Conservation (phyloP, 1,284 basidiomycete species). For the Trichosporon inkin region DNA sequence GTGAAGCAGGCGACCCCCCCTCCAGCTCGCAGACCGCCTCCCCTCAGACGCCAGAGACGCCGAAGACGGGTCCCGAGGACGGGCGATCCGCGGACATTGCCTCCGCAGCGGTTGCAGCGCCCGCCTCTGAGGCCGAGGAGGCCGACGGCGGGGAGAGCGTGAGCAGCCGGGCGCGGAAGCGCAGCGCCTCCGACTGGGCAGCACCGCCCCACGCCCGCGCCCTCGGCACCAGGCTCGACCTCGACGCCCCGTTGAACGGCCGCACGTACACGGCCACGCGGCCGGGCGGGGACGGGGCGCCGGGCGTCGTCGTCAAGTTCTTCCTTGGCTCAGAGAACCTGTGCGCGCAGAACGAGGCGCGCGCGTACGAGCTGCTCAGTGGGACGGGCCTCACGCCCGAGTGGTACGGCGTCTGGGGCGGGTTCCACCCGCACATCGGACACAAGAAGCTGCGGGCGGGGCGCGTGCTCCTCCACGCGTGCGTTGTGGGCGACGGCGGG, state of each 20-base stretch:
- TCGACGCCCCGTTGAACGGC: background rate
- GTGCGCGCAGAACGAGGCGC: background rate
- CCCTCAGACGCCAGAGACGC: too few species aligned
- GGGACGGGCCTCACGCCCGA: background rate
- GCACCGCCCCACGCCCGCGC: background rate
- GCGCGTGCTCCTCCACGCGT: background rate
- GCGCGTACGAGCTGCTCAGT: background rate
- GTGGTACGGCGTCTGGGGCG: background rate
- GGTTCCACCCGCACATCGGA: background rate
- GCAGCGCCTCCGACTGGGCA: background rate
- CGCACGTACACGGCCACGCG: background rate
- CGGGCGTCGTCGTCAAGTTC: background rate
- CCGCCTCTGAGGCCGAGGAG: too few species aligned
- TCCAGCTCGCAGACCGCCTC: too few species aligned
- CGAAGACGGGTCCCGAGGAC: too few species aligned
- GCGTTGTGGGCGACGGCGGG: background rate
- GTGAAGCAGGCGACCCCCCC: too few species aligned
- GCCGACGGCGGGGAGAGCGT: background rate
- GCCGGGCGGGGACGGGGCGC: background rate
- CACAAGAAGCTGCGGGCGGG: background rate
- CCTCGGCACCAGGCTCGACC: background rate
- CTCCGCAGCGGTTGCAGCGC: too few species aligned
- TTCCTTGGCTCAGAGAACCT: background rate
- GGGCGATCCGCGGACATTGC: too few species aligned
- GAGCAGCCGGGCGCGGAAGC: background rate